A percentile compares a stretch with the other conserved stretches of the same genome.
Conservation (phyloP, 2,329 filamentous ascomycete genomes). For the Chaetomium sp. region DNA sequence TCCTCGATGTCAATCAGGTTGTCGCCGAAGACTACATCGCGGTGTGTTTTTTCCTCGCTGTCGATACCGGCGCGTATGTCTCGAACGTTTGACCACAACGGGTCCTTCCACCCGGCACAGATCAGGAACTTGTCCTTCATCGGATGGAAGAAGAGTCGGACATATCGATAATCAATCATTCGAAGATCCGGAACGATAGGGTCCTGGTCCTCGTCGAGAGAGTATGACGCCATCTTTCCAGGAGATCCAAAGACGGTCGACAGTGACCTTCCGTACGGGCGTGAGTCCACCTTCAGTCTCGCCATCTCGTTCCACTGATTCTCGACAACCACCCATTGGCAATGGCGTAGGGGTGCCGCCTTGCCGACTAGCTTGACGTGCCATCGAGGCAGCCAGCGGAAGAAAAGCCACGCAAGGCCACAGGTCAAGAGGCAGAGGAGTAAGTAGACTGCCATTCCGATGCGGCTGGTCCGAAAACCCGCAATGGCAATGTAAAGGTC, state of each 20-base stretch:
- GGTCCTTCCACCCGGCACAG: slow-evolving; percentile 91
- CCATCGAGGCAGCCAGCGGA: slow-evolving; percentile 90
- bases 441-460: slow-evolving; percentile 71
- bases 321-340: slow-evolving; percentile 91
- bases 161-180: slow-evolving; percentile 88
- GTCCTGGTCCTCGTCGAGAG: slow-evolving; percentile 70
- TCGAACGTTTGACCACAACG: slow-evolving; percentile 78
- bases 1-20: slow-evolving; percentile 94
- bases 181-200: slow-evolving; percentile 75
- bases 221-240: slow-evolving; percentile 59
- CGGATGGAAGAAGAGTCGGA: slow-evolving; percentile 90
- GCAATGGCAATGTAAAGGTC: slow-evolving; percentile 93
- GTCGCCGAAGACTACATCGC: slow-evolving; percentile 83
- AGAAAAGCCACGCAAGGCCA: slow-evolving; percentile 79
- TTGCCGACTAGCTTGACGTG: slow-evolving; percentile 74
- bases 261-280: slow-evolving; percentile 56
- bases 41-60: slow-evolving; percentile 80
- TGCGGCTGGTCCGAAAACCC: slow-evolving; percentile 77
- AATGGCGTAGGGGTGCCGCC: slow-evolving; percentile 68
- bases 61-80: slow-evolving; percentile 78
- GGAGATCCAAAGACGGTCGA: slow-evolving; percentile 68
- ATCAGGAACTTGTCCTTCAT: slow-evolving; percentile 85
- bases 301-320: slow-evolving; percentile 96
- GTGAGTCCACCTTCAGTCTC: slow-evolving; percentile 67
- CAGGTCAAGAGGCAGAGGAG: slow-evolving; percentile 70